Percentiles rank a stretch among this genome's conserved stretches.
phyloP scores from a whole-genome alignment of 768 basidiomycete genomes.

The Pisolithus marmoratus region DNA sequence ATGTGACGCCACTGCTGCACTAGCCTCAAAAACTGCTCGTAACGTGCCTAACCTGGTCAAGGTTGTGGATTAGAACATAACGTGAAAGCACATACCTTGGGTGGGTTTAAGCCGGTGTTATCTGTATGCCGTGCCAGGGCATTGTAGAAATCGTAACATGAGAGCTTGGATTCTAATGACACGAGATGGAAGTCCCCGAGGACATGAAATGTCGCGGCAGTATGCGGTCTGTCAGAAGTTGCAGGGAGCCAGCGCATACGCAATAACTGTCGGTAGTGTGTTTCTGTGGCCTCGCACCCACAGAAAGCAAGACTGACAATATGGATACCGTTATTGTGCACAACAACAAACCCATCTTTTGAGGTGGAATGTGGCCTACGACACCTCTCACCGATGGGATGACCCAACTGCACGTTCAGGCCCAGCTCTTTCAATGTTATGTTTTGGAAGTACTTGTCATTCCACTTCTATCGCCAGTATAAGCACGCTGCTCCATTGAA shows the following conservation, averaged over 20 bases:
- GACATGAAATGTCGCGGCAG: background rate
- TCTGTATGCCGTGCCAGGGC: conserved; percentile 18
- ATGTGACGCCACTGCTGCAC: conserved; percentile 18
- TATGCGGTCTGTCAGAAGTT: conserved; percentile 21
- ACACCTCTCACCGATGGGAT: background rate
- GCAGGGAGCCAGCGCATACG: conserved; percentile 25
- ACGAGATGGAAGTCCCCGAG: no score
- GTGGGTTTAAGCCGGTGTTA: conserved; percentile 17
- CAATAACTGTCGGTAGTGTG: conserved; percentile 10
- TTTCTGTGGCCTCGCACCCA: background rate
- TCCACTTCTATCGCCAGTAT: conserved; percentile 12
- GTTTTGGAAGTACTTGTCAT: conserved; percentile 7
- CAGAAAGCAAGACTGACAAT: background rate
- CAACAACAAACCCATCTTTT: background rate
- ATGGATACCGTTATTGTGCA: background rate
- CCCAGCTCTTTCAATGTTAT: conserved; percentile 11
- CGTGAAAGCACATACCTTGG: conserved; percentile 15
- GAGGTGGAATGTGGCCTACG: background rate
- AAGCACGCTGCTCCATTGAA: background rate
- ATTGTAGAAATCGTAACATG: conserved; percentile 25
- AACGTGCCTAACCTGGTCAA: conserved; percentile 5
- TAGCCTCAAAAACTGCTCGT: conserved; percentile 11
- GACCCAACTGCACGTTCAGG: conserved; percentile 12
- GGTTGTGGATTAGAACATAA: background rate
- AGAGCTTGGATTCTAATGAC: conserved; percentile 21